Percentiles rank a stretch among this genome's conserved stretches.
Evolutionary conservation across 768 basidiomycete species (phyloP).

Genomic region (Tricholoma flavovirens): DNA sequence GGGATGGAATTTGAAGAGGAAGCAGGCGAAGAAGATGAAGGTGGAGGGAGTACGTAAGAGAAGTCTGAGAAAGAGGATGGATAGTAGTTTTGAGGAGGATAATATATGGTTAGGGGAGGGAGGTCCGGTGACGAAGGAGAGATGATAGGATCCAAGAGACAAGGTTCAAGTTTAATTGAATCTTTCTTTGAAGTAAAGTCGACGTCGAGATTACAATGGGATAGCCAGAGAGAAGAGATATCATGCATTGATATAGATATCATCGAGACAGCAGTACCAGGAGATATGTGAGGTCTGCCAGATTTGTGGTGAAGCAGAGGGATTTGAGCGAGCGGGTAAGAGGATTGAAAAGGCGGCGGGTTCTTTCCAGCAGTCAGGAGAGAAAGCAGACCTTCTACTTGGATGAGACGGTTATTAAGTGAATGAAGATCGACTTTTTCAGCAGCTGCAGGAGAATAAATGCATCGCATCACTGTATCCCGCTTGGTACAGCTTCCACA

Average conservation of each 20-base stretch:
- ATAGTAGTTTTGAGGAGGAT: constrained; percentile 1
- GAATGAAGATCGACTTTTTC: constrained; percentile 88
- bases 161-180: constrained; percentile 29
- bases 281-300: constrained; percentile 24
- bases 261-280: constrained; percentile 29
- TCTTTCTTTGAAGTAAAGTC: neutral
- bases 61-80: neutral
- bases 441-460: constrained; percentile 76
- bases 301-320: constrained; percentile 11
- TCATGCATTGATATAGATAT: constrained; percentile 53
- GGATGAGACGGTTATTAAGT: constrained; percentile 72
- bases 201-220: constrained; percentile 38
- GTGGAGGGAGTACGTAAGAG: neutral
- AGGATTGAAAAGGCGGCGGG: constrained; percentile 31
- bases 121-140: constrained; percentile 4
- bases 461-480: constrained; percentile 64
- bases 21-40: constrained; percentile 15
- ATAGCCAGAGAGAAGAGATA: constrained; percentile 55
- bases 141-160: constrained; percentile 14
- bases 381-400: constrained; percentile 57
- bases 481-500: constrained; percentile 78
- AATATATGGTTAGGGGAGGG: constrained; percentile 11
- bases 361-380: constrained; percentile 39
- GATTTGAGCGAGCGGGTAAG: constrained; percentile 26
- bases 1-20: constrained; percentile 11